phyloP scores from a whole-genome alignment of 805 yeast genomes.

The Yamadazyma phyllophila region DNA sequence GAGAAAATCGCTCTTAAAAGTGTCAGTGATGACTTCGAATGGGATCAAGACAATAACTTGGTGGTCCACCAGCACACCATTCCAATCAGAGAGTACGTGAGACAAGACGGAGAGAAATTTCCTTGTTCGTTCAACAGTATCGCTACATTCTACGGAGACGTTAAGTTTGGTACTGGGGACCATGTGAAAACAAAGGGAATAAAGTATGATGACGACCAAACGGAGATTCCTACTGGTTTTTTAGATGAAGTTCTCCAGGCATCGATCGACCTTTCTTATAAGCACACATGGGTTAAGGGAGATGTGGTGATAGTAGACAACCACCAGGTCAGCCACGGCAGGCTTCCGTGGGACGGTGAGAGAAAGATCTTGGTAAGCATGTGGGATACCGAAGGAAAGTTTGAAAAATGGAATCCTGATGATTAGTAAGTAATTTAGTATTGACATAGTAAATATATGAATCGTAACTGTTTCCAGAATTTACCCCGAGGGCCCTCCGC shows the following conservation, averaged over 20 bases:
- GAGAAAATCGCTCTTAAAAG: slow-evolving; percentile 17
- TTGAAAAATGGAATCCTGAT: neutral
- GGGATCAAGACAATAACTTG: slow-evolving; percentile 23
- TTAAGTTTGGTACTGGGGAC: neutral
- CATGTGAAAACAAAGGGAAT: neutral
- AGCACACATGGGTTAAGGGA: slow-evolving; percentile 29
- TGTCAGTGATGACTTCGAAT: slow-evolving; percentile 24
- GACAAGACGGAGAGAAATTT: slow-evolving; percentile 5
- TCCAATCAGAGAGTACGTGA: slow-evolving; percentile 11
- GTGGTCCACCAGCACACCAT: slow-evolving; percentile 26
- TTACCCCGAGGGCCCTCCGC: no score
- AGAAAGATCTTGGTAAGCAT: slow-evolving; percentile 33
- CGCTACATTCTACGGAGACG: slow-evolving; percentile 9
- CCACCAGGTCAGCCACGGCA: slow-evolving; percentile 33
- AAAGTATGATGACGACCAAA: slow-evolving; percentile 5
- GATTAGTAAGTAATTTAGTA: no score
- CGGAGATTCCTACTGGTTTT: neutral
- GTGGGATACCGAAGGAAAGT: slow-evolving; percentile 25
- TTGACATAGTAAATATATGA: no score
- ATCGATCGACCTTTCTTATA: slow-evolving; percentile 18
- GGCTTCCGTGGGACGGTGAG: slow-evolving; percentile 28
- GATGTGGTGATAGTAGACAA: slow-evolving; percentile 35
- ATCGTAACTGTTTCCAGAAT: no score
- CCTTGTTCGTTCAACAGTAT: slow-evolving; percentile 13
- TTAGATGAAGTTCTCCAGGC: slow-evolving; percentile 10